Evolutionary conservation across 1,284 basidiomycete species (phyloP).

Genomic region (Moesziomyces globuligerus): DNA sequence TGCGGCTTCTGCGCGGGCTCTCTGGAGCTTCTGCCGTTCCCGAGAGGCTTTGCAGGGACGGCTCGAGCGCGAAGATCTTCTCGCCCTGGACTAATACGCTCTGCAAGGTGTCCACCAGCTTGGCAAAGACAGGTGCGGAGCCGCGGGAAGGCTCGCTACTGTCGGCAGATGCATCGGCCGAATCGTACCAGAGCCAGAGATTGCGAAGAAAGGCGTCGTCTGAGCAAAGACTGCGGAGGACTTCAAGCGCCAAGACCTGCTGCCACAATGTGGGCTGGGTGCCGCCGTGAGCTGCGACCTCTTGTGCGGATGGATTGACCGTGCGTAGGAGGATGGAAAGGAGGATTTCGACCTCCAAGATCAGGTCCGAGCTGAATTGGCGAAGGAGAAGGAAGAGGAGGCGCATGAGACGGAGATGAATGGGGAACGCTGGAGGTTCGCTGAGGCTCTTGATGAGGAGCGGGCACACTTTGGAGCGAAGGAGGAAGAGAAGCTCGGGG

Average conservation of each 20-base stretch:
- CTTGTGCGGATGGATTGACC: slow-evolving; percentile 34
- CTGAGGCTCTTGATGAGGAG: slow-evolving; percentile 79
- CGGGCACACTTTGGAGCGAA: slow-evolving; percentile 88
- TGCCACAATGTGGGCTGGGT: slow-evolving; percentile 54
- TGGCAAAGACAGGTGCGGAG: slow-evolving; percentile 49
- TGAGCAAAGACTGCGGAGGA: slow-evolving; percentile 57
- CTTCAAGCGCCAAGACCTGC: slow-evolving; percentile 62
- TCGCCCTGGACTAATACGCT: slow-evolving; percentile 37
- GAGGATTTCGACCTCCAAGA: slow-evolving; percentile 65
- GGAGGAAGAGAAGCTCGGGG: slow-evolving; percentile 81
- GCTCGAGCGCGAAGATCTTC: slow-evolving; percentile 29
- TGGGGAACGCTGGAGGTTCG: slow-evolving; percentile 83
- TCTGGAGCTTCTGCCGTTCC: slow-evolving; percentile 12
- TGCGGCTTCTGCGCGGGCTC: slow-evolving; percentile 26
- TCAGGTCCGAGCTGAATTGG: slow-evolving; percentile 81
- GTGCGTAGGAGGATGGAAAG: slow-evolving; percentile 59
- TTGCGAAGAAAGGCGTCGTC: slow-evolving; percentile 58
- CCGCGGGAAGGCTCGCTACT: slow-evolving; percentile 2
- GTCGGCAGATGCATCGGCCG: slow-evolving; percentile 2
- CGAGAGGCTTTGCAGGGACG: slow-evolving; percentile 22
- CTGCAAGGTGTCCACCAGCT: slow-evolving; percentile 51
- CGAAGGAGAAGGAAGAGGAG: slow-evolving; percentile 92
- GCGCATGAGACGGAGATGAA: slow-evolving; percentile 88
- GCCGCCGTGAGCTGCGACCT: slow-evolving; percentile 33
- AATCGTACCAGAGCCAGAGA: slow-evolving; percentile 62